Evolutionary conservation across 176 grass and related monocot genomes (phyloP), one percentile per base, ranked within the genome.

Genomic region (Musa troglodytarum): DNA sequence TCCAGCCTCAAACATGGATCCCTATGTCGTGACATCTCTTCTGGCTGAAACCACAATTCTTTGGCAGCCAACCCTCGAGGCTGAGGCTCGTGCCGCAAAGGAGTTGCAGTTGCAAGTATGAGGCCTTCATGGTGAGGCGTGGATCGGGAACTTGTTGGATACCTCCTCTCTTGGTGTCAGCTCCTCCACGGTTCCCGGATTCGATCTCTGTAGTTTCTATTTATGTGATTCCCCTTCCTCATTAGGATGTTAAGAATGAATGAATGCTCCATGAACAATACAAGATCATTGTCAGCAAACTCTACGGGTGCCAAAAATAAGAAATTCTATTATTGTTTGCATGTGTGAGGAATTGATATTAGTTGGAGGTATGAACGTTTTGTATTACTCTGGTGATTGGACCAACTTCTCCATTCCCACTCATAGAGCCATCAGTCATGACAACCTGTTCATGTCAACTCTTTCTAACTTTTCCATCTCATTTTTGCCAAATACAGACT

Each of bases 1-100:
- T 3, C 96, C 96, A 0, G 96, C 96, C 16, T 99, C 96, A 52
- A 99, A 99, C 79, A 99, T 99, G 96, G 96, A 95, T 72, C 96
- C 96, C 22, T 99, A 99, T 80, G 54, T 86, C 14, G 96, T 99
- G 74, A 99, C 86, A 4, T 77, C 88, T 68, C 91, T 99, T 43
- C 81, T 99, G 68, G 96, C 96, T 49, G 91, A 99, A 79, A 85
- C 76, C 50, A 89, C 91, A 4, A 67, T 99, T 77, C 91, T 99
- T 14, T 99, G 96, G 96, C 71, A 99, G 54, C 91, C 96, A 43
- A 92, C 91, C 43, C 85, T 89, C 1, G 91, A 94, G 79, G 75
- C 96, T 0, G 96, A 99, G 74, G 96, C 74, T 86, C 76, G 87
- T 55, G 96, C 96, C 68, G 91, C 91, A 26, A 85, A 99, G 82